A percentile compares a stretch with the other conserved stretches of the same genome.
Evolutionary conservation across 2,329 filamentous ascomycete species (phyloP).

Genomic region (Endoconidiophora laricicola): DNA sequence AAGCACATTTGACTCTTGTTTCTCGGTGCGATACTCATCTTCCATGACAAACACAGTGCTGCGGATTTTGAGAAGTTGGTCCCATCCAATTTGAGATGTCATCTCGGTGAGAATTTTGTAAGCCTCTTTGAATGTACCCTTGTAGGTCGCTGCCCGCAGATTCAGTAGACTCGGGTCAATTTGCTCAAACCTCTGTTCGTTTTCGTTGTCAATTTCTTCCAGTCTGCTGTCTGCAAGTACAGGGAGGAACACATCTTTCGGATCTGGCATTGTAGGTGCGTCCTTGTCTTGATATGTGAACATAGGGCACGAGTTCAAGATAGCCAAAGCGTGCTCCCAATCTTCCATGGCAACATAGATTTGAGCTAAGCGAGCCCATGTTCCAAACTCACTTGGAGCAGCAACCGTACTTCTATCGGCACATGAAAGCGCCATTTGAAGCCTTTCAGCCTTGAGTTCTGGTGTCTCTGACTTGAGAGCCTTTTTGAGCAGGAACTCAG

Average conservation of each 20-base stretch:
- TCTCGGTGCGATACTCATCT: constrained; percentile 89
- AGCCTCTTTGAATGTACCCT: constrained; percentile 88
- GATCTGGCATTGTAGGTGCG: constrained; percentile 83
- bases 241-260: constrained; percentile 71
- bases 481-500: constrained; percentile 79
- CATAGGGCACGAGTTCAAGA: constrained; percentile 97
- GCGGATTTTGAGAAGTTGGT: constrained; percentile 81
- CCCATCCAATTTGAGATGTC: constrained; percentile 94
- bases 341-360: constrained; percentile 89
- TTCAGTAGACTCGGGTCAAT: constrained; percentile 77
- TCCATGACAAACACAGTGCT: constrained; percentile 99
- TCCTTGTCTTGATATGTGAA: constrained; percentile 99
- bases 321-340: constrained; percentile 90
- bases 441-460: constrained; percentile 45
- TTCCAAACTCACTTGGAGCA: constrained; percentile 90
- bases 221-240: constrained; percentile 76
- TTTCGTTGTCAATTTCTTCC: constrained; percentile 91
- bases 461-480: constrained; percentile 39
- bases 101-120: constrained; percentile 91
- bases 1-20: constrained; percentile 37
- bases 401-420: constrained; percentile 90
- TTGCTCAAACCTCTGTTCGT: constrained; percentile 66
- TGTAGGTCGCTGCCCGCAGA: constrained; percentile 75
- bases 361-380: constrained; percentile 85
- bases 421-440: constrained; percentile 77